Conservation (phyloP, 2,329 filamentous ascomycete genomes). For the Cadophora sp. region DNA sequence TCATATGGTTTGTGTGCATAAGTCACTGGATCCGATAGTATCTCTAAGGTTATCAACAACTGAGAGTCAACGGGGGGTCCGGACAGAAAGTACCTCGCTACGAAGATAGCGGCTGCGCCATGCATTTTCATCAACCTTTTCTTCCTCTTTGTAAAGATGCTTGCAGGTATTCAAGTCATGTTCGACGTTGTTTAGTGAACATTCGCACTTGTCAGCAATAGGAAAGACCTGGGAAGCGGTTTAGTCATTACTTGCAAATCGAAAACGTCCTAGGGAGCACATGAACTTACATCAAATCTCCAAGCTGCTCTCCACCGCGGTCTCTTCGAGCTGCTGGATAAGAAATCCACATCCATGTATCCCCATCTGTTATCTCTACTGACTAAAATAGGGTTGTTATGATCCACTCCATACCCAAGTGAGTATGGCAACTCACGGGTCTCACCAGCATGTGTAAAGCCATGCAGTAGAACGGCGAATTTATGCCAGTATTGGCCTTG, state of each 20-base stretch:
- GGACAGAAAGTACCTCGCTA: neutral
- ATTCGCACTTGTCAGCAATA: neutral
- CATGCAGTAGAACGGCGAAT: neutral
- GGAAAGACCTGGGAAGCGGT: neutral
- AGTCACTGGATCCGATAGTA: neutral
- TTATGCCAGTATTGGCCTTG: neutral
- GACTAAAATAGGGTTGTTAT: neutral
- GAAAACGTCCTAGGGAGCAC: no score
- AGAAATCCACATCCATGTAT: neutral
- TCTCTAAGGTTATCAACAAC: neutral
- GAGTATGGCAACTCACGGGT: neutral
- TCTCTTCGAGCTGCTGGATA: neutral
- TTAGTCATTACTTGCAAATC: neutral
- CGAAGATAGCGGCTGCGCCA: neutral
- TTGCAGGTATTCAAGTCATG: neutral
- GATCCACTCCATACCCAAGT: neutral
- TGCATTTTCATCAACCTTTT: neutral
- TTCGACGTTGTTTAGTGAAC: neutral
- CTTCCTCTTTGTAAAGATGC: neutral
- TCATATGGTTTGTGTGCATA: neutral
- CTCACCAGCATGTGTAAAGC: neutral
- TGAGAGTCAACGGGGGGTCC: no score
- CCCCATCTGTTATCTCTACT: constrained; percentile 1
- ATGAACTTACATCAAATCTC: neutral
- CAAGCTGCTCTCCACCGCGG: neutral